Base-by-base conservation (phyloP, 129 eudicot genomes). In the Artemisia argyi region DNA sequence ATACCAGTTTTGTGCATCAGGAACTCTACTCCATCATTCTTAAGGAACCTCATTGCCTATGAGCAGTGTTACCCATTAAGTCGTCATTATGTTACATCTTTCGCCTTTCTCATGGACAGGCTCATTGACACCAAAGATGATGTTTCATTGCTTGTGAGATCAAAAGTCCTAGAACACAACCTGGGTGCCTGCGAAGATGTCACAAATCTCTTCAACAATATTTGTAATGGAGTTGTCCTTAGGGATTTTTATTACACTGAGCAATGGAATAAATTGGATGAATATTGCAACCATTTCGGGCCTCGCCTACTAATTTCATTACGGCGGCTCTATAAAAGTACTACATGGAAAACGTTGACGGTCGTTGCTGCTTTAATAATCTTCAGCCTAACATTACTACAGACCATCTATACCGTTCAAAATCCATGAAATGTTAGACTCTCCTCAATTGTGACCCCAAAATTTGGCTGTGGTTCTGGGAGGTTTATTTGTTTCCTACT, bases 171-270 rank as follows among this genome's bases (percentile, higher is more conserved):
- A 32, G 49, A 67, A 12, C 72, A 76, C 8, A 11, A 65, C 19
- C 50, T 76, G 14, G 80, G 67, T 11, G 58, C 80, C 5, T 11
- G 57, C 3, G 80, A 76, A 66, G 80, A 76, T 13, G 74, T 66
- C 60, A 57, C 74, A n/a, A 47, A 24, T 20, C 62, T 75, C 16
- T 75, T 64, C 67, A 75, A 75, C 67, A 54, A 65, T 35, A 66
- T 75, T 46, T 64, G 72, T 66, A 75, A 75, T 1, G 67, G 49
- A 35, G 67, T 66, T 22, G 79, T 54, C n/a, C 67, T 42, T 22
- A 7, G 35, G 11, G 68, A 60, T 49, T 72, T 72, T 61, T 61
- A 72, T 60, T 72, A 72, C 57, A 5, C 12, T 4, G 56, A 73
- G 2, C 61, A 73, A 49, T 63, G 65, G 72, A 22, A 1, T 7